Conservation (phyloP, 805 yeast species). For the Nakazawaea wickerhamii region DNA sequence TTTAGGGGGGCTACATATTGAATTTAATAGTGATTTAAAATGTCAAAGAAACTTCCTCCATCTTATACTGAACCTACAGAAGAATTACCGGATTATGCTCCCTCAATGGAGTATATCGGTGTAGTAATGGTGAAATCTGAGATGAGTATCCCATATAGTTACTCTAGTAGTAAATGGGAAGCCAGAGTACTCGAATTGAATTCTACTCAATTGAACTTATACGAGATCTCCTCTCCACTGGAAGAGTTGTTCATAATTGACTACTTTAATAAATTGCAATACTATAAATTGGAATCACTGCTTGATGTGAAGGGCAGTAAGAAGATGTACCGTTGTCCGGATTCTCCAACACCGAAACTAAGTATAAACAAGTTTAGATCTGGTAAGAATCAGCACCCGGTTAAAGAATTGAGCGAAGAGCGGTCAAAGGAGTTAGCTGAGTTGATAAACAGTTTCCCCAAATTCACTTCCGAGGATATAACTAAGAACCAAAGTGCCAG, state of each 20-base stretch:
- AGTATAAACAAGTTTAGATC: no score
- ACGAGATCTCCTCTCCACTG: background rate
- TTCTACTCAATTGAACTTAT: constrained; percentile 10
- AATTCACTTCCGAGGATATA: background rate
- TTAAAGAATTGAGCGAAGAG: background rate
- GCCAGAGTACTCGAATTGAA: constrained; percentile 8
- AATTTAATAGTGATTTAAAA: background rate
- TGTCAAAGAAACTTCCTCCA: background rate
- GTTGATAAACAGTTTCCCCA: background rate
- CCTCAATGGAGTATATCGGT: constrained; percentile 1
- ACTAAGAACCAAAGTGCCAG: background rate
- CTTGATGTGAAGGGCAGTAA: background rate
- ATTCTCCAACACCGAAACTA: no score
- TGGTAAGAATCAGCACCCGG: no score
- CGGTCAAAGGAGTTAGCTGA: background rate
- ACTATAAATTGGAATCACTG: background rate
- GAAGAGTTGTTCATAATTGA: background rate
- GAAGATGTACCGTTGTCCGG: background rate
- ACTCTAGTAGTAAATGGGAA: constrained; percentile 1
- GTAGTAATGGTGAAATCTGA: constrained; percentile 6
- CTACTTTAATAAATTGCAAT: background rate
- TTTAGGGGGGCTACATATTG: background rate
- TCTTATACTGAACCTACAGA: background rate
- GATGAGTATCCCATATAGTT: background rate
- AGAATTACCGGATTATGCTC: background rate